Base-by-base conservation (phyloP, 108 stramenopile genomes). In the Mediolabrus comicus region DNA sequence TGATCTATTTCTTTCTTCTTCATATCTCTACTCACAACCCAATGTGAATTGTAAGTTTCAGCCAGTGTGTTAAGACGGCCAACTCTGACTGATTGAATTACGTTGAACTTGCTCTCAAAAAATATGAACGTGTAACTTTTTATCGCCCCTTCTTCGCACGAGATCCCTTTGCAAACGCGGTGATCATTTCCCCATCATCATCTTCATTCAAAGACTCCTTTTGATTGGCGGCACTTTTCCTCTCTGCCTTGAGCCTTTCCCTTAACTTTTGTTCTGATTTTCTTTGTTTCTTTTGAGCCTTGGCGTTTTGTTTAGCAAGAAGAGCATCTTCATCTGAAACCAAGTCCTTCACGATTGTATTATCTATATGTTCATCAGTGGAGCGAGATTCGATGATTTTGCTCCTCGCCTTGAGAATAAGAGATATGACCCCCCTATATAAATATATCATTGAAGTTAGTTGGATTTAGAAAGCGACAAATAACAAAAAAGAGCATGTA, bases 351-450 rank as follows among this genome's bases (percentile, higher is more conserved):
- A 78, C 69, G 32, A 78, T 66, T 32, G 77, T 78, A 66, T 59
- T 78, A 43, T 78, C 77, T 28, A 78, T 70, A 39, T 78, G 77
- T 36, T 78, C 77, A 64, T 78, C 69, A 36, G 77, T 78, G 30
- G 69, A 71, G 13, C 69, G 77, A 71, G 69, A 71, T 3, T 62
- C 77, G 51, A 78, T 62, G 39, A 78, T 70, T 54, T 78, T 78
- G 56, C 53, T 65, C 14, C 77, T 69, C 17, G 60, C 65, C 54
- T 78, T 63, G 33, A 66, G 14, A 19, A 54, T 17, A 11, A 78
- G 35, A 12, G 59, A 35, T 28, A 78, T 31, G 29, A 52, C 58
- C 19, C 52, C 69, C n/a, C 70, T 36, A 3, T 71, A 31, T 13
- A n/a, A 17, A 49, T 8, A 49, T 22, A 10, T 13, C 14, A 10